Evolutionary conservation across 2,329 filamentous ascomycete genomes (phyloP).

Genomic region (Paecilomyces formosus): DNA sequence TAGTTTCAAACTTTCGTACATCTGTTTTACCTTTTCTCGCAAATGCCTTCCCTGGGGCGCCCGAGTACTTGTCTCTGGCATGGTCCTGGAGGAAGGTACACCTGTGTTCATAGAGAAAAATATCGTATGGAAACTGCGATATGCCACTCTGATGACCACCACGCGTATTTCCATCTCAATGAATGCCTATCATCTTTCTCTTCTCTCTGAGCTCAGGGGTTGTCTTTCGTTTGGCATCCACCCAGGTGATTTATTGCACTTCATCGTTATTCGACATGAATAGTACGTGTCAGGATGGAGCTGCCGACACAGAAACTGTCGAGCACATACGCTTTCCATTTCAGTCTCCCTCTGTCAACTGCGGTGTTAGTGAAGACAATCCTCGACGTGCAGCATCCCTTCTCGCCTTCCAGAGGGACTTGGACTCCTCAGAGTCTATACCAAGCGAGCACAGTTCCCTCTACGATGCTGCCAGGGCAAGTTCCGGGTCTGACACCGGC

Average conservation of each 20-base stretch:
- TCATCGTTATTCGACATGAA: neutral
- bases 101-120: neutral
- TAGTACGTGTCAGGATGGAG: neutral
- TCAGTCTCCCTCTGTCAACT: neutral
- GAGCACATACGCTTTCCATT: constrained; percentile 1
- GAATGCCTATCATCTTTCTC: neutral
- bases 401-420: constrained; percentile 9
- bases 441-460: constrained; percentile 31
- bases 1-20: too few relatives aligned
- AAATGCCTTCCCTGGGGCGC: neutral
- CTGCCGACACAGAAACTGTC: neutral
- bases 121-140: neutral
- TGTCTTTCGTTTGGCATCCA: neutral
- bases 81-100: neutral
- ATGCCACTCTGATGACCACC: neutral
- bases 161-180: neutral
- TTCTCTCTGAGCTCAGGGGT: neutral
- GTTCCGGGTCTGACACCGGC: constrained; percentile 17
- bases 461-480: constrained; percentile 27
- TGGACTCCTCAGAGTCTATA: constrained; percentile 23
- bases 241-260: neutral
- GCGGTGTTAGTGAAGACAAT: neutral
- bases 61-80: neutral
- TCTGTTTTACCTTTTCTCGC: neutral
- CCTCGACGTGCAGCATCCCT: constrained; percentile 12